phyloP scores from a whole-genome alignment of 1,284 basidiomycete species.

The Rhodotorula mucilaginosa region DNA sequence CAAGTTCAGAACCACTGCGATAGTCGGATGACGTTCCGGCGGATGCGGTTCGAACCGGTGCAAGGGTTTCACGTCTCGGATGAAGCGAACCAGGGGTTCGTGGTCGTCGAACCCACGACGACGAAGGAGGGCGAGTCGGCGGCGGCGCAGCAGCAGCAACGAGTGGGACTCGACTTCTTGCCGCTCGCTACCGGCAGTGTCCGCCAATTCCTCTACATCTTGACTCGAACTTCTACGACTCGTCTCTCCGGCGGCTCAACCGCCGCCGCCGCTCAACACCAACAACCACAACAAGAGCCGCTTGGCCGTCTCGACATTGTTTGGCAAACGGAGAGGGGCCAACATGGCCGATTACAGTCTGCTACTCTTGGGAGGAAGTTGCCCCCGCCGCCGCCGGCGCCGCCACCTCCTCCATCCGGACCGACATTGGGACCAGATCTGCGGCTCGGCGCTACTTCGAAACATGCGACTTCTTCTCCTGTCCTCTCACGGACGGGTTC shows the following conservation, averaged over 20 bases:
- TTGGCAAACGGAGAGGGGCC: slow-evolving; percentile 45
- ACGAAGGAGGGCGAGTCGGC: background rate
- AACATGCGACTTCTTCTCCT: no score
- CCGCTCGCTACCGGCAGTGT: slow-evolving; percentile 43
- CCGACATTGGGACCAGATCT: no score
- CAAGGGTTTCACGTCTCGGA: slow-evolving; percentile 35
- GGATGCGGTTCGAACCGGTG: slow-evolving; percentile 37
- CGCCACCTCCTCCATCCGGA: no score
- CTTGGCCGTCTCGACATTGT: slow-evolving; percentile 41
- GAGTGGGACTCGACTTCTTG: background rate
- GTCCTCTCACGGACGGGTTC: no score
- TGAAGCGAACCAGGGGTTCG: slow-evolving; percentile 5
- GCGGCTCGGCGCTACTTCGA: no score
- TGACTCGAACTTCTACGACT: slow-evolving; percentile 8
- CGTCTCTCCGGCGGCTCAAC: background rate
- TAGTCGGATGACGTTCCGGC: slow-evolving; percentile 37
- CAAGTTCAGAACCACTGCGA: slow-evolving; percentile 46
- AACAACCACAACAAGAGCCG: no score
- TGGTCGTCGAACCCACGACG: background rate
- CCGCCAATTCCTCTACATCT: slow-evolving; percentile 45
- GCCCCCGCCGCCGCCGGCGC: slow-evolving; percentile 8
- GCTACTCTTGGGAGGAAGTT: slow-evolving; percentile 34
- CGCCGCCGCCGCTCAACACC: slow-evolving; percentile 5
- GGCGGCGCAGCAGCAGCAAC: background rate
- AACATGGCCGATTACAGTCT: slow-evolving; percentile 40